Evolutionary conservation across 2,329 filamentous ascomycete genomes (phyloP).

Genomic region (Arthrobotrys iridis): DNA sequence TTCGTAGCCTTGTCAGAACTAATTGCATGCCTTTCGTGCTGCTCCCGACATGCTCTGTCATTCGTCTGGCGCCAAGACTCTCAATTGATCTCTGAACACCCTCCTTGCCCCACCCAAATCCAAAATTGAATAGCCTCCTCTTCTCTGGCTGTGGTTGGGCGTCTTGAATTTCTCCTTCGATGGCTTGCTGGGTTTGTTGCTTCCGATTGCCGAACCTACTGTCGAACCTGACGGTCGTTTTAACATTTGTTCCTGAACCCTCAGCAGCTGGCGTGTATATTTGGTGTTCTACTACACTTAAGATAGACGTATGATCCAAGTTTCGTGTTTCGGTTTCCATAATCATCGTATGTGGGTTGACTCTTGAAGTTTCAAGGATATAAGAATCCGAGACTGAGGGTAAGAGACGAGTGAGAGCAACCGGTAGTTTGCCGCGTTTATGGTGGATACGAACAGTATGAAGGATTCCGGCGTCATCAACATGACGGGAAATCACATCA

Average conservation of each 20-base stretch:
- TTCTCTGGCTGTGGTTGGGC: slow-evolving; percentile 61
- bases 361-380: slow-evolving; percentile 80
- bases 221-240: slow-evolving; percentile 57
- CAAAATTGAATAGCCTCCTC: slow-evolving; percentile 65
- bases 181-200: slow-evolving; percentile 60
- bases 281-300: slow-evolving; percentile 81
- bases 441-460: slow-evolving; percentile 82
- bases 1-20: slow-evolving; percentile 76
- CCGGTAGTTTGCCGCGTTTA: slow-evolving; percentile 81
- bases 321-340: slow-evolving; percentile 85
- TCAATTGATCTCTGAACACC: slow-evolving; percentile 84
- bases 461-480: slow-evolving; percentile 79
- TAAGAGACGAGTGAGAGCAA: slow-evolving; percentile 78
- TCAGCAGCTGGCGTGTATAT: slow-evolving; percentile 68
- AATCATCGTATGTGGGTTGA: slow-evolving; percentile 82
- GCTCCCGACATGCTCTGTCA: slow-evolving; percentile 79
- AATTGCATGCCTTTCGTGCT: slow-evolving; percentile 84
- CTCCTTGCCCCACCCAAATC: slow-evolving; percentile 70
- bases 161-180: slow-evolving; percentile 60
- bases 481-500: slow-evolving; percentile 79
- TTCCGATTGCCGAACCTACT: slow-evolving; percentile 58
- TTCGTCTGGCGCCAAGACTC: slow-evolving; percentile 78
- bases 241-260: slow-evolving; percentile 58
- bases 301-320: slow-evolving; percentile 81
- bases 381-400: slow-evolving; percentile 79